Evolutionary conservation across 768 basidiomycete species (phyloP), one percentile per base, ranked within the genome.

Genomic region (Boletus sp.): DNA sequence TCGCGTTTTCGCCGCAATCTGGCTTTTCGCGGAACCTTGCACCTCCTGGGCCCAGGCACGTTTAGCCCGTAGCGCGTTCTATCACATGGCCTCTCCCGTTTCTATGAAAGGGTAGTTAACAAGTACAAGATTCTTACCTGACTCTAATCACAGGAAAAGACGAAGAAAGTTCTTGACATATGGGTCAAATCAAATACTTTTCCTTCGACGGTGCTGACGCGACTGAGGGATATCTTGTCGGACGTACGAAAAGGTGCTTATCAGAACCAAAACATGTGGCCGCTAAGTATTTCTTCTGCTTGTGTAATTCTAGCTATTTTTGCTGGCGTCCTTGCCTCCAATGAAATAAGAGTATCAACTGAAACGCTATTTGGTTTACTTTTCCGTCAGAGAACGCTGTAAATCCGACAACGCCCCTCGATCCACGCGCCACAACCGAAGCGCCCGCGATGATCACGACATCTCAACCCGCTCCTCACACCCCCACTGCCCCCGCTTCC

Each of bases 141-240:
- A 67, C 65, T 75, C 59, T 61, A 59, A 69, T 57, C 70, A 74
- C 80, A 98, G 95, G 96, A 97, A 79, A 99, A 99, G 78, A 83
- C 91, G 46, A 89, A 89, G 80, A 98, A 98, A 75, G 86, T 99
- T 68, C 84, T 96, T 74, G 97, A 98, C 76, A 98, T 99, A 67
- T 99, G 96, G 96, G 82, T 81, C 67, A 96, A 95, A 74, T 84
- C 86, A 56, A 84, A 80, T 74, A 96, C 96, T 48, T 99, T 99
- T 77, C 88, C 94, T 56, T 70, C 85, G 66, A 70, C 80, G 64
- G 84, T 90, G 70, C 76, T 95, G 67, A 77, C 85, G 59, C 87
- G 85, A 64, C 79, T 97, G 71, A 77, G 80, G 74, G 82, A 85
- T 72, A 76, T 87, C 72, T 72, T 91, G 74, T 83, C 81, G 75